A percentile compares a stretch with the other conserved stretches of the same genome.
Evolutionary conservation across 371 early-diverging fungal species (phyloP).

Genomic region (Capillidium rhysosporum): DNA sequence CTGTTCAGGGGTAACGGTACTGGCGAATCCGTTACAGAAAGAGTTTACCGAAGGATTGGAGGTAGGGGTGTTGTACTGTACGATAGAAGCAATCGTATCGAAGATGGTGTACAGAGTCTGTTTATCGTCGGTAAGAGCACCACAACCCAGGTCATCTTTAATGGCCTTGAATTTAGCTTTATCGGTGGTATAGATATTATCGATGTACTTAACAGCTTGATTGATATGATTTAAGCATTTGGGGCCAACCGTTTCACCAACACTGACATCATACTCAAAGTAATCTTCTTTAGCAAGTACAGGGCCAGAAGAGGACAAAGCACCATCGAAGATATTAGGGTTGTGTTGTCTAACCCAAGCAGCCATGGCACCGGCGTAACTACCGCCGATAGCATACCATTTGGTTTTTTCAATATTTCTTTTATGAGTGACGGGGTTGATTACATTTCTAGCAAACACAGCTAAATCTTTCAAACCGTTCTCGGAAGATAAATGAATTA

Average conservation of each 20-base stretch:
- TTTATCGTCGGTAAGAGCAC: not conserved
- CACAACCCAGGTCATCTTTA: not conserved
- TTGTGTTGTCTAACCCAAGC: constrained; percentile 44
- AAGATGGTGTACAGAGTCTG: not conserved
- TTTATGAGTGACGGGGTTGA: not conserved
- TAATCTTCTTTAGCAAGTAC: constrained; percentile 30
- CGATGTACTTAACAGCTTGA: not conserved
- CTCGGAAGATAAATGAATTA: constrained; percentile 25
- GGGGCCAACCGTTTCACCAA: not conserved
- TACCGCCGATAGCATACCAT: constrained; percentile 49
- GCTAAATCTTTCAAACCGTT: constrained; percentile 43
- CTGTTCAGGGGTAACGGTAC: not conserved
- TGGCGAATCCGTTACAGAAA: not conserved
- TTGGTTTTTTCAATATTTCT: constrained; percentile 12
- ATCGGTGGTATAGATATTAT: not conserved
- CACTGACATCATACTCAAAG: constrained; percentile 25
- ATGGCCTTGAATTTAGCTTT: not conserved
- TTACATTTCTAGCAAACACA: constrained; percentile 21
- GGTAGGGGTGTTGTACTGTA: constrained; percentile 1
- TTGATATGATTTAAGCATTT: not conserved
- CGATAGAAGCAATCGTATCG: not conserved
- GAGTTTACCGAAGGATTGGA: not conserved
- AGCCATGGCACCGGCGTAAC: constrained; percentile 47
- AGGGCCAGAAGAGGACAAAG: constrained; percentile 49
- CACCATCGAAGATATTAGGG: constrained; percentile 41